Base-by-base conservation (phyloP, 1,284 basidiomycete genomes). In the Ceratobasidium sp. region DNA sequence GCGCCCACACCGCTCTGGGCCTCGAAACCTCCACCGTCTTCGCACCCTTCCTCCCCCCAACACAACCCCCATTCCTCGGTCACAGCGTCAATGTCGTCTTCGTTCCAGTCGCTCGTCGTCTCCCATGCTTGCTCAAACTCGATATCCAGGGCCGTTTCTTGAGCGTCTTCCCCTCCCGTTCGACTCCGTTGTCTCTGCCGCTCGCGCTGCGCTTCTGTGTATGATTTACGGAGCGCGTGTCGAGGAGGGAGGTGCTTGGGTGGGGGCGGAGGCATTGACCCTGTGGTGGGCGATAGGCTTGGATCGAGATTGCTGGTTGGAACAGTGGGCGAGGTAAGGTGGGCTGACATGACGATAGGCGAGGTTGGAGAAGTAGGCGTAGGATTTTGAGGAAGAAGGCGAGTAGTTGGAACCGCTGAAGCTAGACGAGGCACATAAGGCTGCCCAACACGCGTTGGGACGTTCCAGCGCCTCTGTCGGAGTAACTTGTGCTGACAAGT, bases 41-140 rank as follows among this genome's bases (percentile, higher is more conserved):
- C 71, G 32, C 43, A 40, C 19, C 49, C 52, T 19, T 71, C 71
- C n/a, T 74, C 71, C 6, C 61, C 71, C 71, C 71, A 92, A 82
- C 91, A 92, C 3, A 93, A 81, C 65, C 86, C 86, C 75, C 89
- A 89, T 82, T 94, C 92, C 79, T 94, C 92, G 34, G 82, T 82
- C 37, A 89, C 88, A 0, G 90, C 91, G 77, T 95, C 92, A 1
- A 91, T 90, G 80, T 96, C 95, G 79, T 96, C 94, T 81, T 95
- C 93, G 81, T 94, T 95, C 88, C 94, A 92, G 83, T 96, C 93
- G 81, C 93, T 93, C 54, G 91, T 92, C 54, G 91, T 89, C 82
- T 97, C 96, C 96, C 95, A 97, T 79, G 93, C 91, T 80, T 96
- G 95, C 81, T 97, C 95, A 82, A 97, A 97, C 83, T 96, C 95